A percentile compares a stretch with the other conserved stretches of the same genome.
phyloP scores from a whole-genome alignment of 192 early-diverging fungal species.

The Neocallimastix lanati region DNA sequence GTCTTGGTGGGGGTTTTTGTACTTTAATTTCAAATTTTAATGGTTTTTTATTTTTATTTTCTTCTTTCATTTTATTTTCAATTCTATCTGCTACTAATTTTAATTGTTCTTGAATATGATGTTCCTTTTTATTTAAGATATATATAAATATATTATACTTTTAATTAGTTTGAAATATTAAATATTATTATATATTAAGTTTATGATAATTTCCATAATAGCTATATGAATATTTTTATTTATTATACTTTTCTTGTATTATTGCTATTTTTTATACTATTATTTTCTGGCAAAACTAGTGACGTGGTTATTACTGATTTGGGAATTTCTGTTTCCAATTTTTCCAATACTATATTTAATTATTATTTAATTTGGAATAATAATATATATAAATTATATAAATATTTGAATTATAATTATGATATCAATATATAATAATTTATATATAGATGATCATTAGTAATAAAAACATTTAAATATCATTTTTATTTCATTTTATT shows the following conservation, averaged over 20 bases:
- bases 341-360: slow-evolving; percentile 5
- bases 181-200: too few species aligned
- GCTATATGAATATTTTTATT: too few species aligned
- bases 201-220: too few species aligned
- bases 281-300: slow-evolving; percentile 7
- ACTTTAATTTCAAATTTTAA: slow-evolving; percentile 23
- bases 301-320: slow-evolving; percentile 8
- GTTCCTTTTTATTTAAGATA: too few species aligned
- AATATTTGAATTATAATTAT: too few species aligned
- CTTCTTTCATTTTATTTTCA: slow-evolving; percentile 16
- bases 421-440: too few species aligned
- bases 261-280: slow-evolving; percentile 7
- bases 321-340: slow-evolving; percentile 15
- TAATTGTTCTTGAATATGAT: slow-evolving; percentile 27
- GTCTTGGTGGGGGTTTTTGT: slow-evolving; percentile 27
- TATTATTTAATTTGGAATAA: too few species aligned
- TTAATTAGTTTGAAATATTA: too few species aligned
- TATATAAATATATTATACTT: too few species aligned
- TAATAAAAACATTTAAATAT: too few species aligned
- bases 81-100: slow-evolving; percentile 20
- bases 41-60: slow-evolving; percentile 8
- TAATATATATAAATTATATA: background rate
- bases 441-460: too few species aligned
- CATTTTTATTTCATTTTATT: too few species aligned
- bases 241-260: slow-evolving; percentile 13